phyloP scores from a whole-genome alignment of 202 grass and related monocot genomes.

The Musa balbisiana region DNA sequence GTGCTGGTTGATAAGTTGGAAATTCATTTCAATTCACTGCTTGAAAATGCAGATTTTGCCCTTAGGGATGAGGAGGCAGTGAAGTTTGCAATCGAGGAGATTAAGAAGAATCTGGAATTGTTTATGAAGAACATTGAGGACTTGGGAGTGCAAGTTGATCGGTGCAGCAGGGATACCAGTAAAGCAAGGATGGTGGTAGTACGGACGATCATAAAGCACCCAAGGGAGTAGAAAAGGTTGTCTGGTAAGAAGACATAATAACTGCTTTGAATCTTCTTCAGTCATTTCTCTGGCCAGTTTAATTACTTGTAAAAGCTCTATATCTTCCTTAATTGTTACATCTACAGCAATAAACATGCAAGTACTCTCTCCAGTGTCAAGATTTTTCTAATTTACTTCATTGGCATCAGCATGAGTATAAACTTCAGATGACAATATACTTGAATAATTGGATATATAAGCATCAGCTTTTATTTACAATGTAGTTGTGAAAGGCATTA shows the following conservation, averaged over 20 bases:
- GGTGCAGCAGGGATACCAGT: constrained; percentile 50
- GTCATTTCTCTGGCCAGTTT: neutral
- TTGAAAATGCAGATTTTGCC: constrained; percentile 6
- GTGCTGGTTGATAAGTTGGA: too few relatives aligned
- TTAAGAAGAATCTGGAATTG: constrained; percentile 54
- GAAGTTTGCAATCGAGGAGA: constrained; percentile 65
- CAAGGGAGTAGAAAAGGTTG: neutral
- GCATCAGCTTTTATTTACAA: too few relatives aligned
- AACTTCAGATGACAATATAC: too few relatives aligned
- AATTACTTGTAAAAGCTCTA: constrained; percentile 41
- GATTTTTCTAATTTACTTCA: neutral
- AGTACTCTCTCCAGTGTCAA: neutral
- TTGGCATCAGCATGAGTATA: neutral
- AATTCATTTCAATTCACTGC: too few relatives aligned
- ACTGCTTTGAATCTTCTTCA: constrained; percentile 9
- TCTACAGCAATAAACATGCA: neutral
- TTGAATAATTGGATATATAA: too few relatives aligned
- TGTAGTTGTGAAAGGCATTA: too few relatives aligned
- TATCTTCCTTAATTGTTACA: neutral
- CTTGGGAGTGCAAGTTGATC: constrained; percentile 66
- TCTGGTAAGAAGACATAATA: neutral
- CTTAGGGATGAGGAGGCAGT: constrained; percentile 53
- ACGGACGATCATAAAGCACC: neutral
- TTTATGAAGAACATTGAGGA: constrained; percentile 90
- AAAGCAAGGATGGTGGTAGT: constrained; percentile 3